Percentiles rank a stretch among this genome's conserved stretches.
Conservation (phyloP, 2,329 filamentous ascomycete genomes). For the Diaporthe batatas region DNA sequence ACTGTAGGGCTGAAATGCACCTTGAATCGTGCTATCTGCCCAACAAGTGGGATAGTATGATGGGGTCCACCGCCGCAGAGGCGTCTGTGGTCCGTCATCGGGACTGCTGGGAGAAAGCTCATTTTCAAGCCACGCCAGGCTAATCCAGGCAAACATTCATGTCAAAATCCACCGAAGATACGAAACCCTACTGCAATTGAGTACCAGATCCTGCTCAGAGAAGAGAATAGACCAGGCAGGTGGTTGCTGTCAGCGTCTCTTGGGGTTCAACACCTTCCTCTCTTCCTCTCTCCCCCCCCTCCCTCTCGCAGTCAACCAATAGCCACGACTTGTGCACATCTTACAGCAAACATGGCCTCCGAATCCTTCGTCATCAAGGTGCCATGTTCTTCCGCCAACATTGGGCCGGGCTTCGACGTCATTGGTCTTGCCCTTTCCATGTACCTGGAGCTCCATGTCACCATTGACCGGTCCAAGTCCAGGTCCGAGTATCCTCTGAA, state of each 20-base stretch:
- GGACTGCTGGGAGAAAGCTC: constrained; percentile 37
- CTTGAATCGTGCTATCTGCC: constrained; percentile 22
- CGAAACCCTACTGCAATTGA: not conserved
- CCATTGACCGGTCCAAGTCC: constrained; percentile 71
- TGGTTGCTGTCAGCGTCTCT: not conserved
- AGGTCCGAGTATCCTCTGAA: constrained; percentile 77
- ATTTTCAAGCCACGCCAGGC: constrained; percentile 35
- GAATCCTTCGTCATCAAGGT: constrained; percentile 81
- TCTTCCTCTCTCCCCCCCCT: not conserved
- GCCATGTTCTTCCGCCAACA: constrained; percentile 96
- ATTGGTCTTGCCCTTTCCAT: constrained; percentile 95
- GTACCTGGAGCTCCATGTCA: constrained; percentile 91
- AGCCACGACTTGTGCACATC: not conserved
- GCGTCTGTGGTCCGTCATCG: constrained; percentile 41
- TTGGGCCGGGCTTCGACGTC: constrained; percentile 97
- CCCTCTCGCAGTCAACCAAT: not conserved
- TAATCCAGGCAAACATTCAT: not conserved
- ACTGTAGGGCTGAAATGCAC: not conserved
- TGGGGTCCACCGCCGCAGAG: constrained; percentile 23
- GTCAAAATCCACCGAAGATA: not conserved
- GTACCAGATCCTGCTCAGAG: not conserved
- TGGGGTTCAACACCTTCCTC: constrained; percentile 37
- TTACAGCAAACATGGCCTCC: constrained; percentile 35
- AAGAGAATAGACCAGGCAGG: not conserved
- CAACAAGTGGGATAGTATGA: not conserved